These are phyloP conservation scores for Terfezia claveryi DNA, from an alignment of 495 filamentous ascomycete genomes.

Conservation along the genomic window DNA sequence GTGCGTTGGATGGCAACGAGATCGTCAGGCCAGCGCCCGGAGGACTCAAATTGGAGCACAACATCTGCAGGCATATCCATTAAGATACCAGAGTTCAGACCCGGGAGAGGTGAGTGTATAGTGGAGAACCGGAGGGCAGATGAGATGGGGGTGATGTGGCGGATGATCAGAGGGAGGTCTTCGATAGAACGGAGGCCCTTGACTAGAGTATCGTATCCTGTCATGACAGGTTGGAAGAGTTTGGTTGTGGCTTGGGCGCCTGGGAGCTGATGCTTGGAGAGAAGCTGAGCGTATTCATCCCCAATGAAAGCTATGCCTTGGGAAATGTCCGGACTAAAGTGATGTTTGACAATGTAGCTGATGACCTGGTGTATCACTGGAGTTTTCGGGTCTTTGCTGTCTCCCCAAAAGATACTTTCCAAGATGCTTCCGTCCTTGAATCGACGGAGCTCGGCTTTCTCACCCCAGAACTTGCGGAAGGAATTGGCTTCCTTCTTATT, in stretches of 20 bases:
- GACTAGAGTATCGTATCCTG: constrained; percentile 47
- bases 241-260: constrained; percentile 22
- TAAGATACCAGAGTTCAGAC: constrained; percentile 12
- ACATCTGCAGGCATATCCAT: constrained; percentile 36
- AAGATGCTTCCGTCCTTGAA: constrained; percentile 53
- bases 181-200: constrained; percentile 52
- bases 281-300: constrained; percentile 34
- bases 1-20: constrained; percentile 74
- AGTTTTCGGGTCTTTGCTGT: constrained; percentile 29
- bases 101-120: constrained; percentile 25
- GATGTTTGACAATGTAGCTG: constrained; percentile 42
- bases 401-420: constrained; percentile 63
- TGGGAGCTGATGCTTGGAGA: constrained; percentile 23
- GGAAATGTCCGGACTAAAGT: constrained; percentile 32
- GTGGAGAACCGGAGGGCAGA: constrained; percentile 55
- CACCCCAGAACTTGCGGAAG: constrained; percentile 57
- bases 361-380: constrained; percentile 61
- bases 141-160: constrained; percentile 50
- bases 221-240: constrained; percentile 34
- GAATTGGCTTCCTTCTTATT: constrained; percentile 43
- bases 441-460: constrained; percentile 48
- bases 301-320: constrained; percentile 36
- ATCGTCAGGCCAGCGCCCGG: constrained; percentile 81
- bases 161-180: constrained; percentile 55
- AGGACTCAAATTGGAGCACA: constrained; percentile 78